Evolutionary conservation across 2,329 filamentous ascomycete species (phyloP), one percentile per base, ranked within the genome.

Genomic region (Cytospora leucostoma): DNA sequence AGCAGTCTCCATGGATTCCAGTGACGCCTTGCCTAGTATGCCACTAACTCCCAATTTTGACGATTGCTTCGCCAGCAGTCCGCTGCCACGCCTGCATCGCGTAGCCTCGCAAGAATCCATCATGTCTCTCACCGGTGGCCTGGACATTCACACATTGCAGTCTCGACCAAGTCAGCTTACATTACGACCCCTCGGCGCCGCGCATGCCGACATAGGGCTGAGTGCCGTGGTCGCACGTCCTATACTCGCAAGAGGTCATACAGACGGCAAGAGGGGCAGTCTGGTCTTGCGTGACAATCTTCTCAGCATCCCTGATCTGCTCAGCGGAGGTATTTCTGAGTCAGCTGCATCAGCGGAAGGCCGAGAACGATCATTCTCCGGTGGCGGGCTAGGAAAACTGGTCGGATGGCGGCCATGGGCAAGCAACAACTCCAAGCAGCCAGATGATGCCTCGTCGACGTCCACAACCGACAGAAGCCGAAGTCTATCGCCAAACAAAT

Each of bases 91-190:
- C 67, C 67, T 74, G 71, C 68, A 76, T 49, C 88, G 89, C 37
- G 82, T 87, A 3, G 73, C 87, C 2, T 97, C 93, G 1, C 92
- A 96, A 69, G 93, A 97, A 73, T 96, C 92, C 19, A 88, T 97
- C 66, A 84, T 97, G 68, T 97, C 93, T 0, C 84, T 97, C 1
- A 86, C 88, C 0, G 93, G 92, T 4, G 93, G 93, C 2, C 88
- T 97, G 74, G 94, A 97, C 72, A 96, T 97, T 56, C 93, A 96
- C 73, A 93, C 90, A 0, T 81, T 96, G 5, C 88, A 89, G 70
- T 82, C 84, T 1, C 85, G 90, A 4, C 91, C 92, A 0, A 91
- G 90, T 38, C 91, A 96, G 70, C 83, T 95, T 64, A 85, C 88
- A 27, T 71, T 86, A 66, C 73, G 82, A 57, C 79, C 80, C 37